These are phyloP conservation scores for Mallotus japonicus DNA, from an alignment of 441 rosid genomes.

Conservation along the genomic window DNA sequence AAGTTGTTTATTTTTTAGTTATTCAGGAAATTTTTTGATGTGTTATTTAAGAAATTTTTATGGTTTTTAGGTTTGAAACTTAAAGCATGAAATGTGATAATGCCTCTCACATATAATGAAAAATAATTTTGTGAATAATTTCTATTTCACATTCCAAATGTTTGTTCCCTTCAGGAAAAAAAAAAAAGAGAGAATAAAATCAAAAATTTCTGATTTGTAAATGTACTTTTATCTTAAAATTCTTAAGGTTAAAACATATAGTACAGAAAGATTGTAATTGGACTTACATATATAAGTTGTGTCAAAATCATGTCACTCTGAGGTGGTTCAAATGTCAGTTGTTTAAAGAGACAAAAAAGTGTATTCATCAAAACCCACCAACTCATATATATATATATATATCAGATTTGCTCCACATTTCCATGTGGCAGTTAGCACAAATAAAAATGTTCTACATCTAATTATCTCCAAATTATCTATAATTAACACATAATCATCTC, in stretches of 20 bases:
- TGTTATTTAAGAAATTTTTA: too few species aligned
- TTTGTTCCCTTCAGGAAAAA: too few species aligned
- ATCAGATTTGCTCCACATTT: neutral
- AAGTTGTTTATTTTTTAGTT: too few species aligned
- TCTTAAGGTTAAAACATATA: neutral
- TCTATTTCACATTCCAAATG: too few species aligned
- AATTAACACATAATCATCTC: neutral
- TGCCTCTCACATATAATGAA: too few species aligned
- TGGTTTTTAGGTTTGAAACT: too few species aligned
- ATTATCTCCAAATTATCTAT: too few species aligned
- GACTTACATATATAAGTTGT: neutral
- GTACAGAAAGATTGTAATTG: neutral
- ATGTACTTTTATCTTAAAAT: neutral
- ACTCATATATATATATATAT: too few species aligned
- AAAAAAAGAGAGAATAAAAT: neutral
- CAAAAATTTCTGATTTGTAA: neutral
- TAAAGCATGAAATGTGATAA: too few species aligned
- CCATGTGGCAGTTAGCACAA: neutral
- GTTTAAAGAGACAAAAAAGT: neutral
- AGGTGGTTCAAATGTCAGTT: conserved; percentile 1
- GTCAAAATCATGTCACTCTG: neutral
- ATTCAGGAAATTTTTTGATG: too few species aligned
- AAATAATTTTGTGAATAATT: too few species aligned
- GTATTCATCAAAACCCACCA: conserved; percentile 5
- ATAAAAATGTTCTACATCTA: too few species aligned